Evolutionary conservation across 352 stramenopile species (phyloP), one percentile per base, ranked within the genome.

Genomic region (Elongisporangium undulatum): DNA sequence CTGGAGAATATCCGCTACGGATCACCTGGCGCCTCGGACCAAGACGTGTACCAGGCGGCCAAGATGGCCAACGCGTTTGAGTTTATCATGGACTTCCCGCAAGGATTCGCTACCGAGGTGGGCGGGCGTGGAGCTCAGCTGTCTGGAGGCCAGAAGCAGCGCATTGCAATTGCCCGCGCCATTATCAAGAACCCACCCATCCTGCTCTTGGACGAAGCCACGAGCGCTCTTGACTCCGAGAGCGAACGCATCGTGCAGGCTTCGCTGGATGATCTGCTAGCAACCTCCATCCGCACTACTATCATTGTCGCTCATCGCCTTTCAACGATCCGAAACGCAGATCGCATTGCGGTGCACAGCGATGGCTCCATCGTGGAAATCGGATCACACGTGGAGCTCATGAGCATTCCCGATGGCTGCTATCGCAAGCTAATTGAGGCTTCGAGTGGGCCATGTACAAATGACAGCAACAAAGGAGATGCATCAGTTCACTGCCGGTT

Each of bases 281-380:
- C 56, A 39, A 50, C 53, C 19, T 54, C 54, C 8, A 63, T 58
- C 0, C 67, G 69, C 10, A 74, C 71, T 6, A 97, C 90, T 3
- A 72, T 98, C 38, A 88, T 97, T 41, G 91, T 96, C 58, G 92
- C 92, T 1, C 92, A 98, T 74, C 77, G 92, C 21, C 68, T 98
- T 7, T 89, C 76, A 49, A 98, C 88, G 0, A 82, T 98, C 56
- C 82, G 89, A 56, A 86, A 96, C 77, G 92, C 87, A 55, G 86
- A 98, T 69, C 71, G 78, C 39, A 98, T 98, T 58, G 85, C 95
- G 16, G 96, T 99, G 17, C 76, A 99, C 58, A 73, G 94, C 17
- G 71, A 88, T 17, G 97, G 97, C 9, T 63, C 61, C 21, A 91
- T 99, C 19, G 82, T 96, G 4, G 96, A 99, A 67, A 65, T 89